These are phyloP conservation scores for Globisporangium recalcitrans DNA, from an alignment of 352 stramenopile species.

Conservation along the genomic window DNA sequence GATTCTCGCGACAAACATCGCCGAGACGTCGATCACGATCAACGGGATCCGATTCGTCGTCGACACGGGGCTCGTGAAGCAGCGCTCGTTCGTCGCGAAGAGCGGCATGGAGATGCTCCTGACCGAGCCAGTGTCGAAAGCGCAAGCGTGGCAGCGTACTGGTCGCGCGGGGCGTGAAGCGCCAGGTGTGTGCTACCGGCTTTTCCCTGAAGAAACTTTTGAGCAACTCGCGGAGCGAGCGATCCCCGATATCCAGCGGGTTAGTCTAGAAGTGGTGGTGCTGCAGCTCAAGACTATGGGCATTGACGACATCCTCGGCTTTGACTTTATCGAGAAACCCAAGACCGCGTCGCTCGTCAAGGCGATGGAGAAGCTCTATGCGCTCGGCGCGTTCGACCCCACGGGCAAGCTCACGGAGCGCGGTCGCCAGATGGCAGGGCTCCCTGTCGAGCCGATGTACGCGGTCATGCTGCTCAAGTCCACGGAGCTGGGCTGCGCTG, in stretches of 20 bases:
- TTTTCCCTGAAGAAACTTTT: slow-evolving; percentile 85
- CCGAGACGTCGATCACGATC: slow-evolving; percentile 98
- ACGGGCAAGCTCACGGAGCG: slow-evolving; percentile 60
- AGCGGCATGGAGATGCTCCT: slow-evolving; percentile 88
- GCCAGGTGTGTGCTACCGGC: slow-evolving; percentile 71
- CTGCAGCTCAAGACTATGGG: slow-evolving; percentile 85
- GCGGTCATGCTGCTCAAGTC: slow-evolving; percentile 85
- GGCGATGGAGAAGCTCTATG: slow-evolving; percentile 81
- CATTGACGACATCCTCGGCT: slow-evolving; percentile 79
- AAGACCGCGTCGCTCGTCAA: slow-evolving; percentile 70
- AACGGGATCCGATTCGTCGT: slow-evolving; percentile 91
- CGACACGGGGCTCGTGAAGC: slow-evolving; percentile 85
- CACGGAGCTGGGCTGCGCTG: slow-evolving; percentile 66
- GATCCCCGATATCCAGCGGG: slow-evolving; percentile 81
- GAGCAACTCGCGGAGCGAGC: slow-evolving; percentile 71
- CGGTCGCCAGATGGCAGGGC: slow-evolving; percentile 78
- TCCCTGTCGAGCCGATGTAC: slow-evolving; percentile 88
- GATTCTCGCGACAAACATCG: slow-evolving; percentile 95
- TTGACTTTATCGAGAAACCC: slow-evolving; percentile 88
- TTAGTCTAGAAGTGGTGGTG: slow-evolving; percentile 81
- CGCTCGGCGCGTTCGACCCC: slow-evolving; percentile 58
- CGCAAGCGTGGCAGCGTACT: slow-evolving; percentile 88
- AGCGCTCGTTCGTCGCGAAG: slow-evolving; percentile 82
- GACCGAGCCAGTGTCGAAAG: slow-evolving; percentile 84
- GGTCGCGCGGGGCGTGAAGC: slow-evolving; percentile 85